Evolutionary conservation across 805 yeast species (phyloP), one percentile per base, ranked within the genome.

Genomic region (Myxozyma vanderwaltii): DNA sequence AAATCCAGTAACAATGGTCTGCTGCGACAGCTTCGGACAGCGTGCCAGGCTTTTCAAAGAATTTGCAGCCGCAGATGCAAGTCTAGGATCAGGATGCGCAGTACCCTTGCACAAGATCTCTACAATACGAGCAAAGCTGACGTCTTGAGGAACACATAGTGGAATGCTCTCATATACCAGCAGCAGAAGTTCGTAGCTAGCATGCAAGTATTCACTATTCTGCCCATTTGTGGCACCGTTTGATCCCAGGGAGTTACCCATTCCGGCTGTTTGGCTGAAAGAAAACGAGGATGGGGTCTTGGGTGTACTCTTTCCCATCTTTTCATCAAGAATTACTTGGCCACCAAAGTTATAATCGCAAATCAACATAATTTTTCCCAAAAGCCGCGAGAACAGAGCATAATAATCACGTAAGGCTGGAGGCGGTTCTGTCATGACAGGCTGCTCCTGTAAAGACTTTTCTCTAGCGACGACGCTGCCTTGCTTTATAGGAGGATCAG

Each of bases 31-130:
- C 29, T 49, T 52, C 17, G 44, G 23, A 0, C 96, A 87, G 63
- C 87, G 86, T 1, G 95, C 90, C 24, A 92, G 71, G 24, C 80
- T 77, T 60, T 82, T 85, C 52, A 91, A 73, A 0, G 96, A 82
- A 46, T 76, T 77, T 10, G 83, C 76, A 0, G 94, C 82, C 33
- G 91, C 86, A 17, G 76, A 73, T 0, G 91, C 79, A 7, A 91
- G 83, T n/a, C 79, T 75, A 4, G 73, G 74, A 63, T 86, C 85
- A 1, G 80, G 77, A 71, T 91, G 96, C 1, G 86, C 82, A 2
- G 89, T 82, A 69, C 91, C 90, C 57, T 89, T 79, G 41, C 91
- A 85, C 15, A 94, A 75, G 2, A 90, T 76, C 59, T 92, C 98
- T 26, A 91, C 82, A 1, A 86, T 75, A 33, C 82, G 80, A 57